phyloP scores from a whole-genome alignment of 2,329 filamentous ascomycete species.

The Fonsecaea erecta region DNA sequence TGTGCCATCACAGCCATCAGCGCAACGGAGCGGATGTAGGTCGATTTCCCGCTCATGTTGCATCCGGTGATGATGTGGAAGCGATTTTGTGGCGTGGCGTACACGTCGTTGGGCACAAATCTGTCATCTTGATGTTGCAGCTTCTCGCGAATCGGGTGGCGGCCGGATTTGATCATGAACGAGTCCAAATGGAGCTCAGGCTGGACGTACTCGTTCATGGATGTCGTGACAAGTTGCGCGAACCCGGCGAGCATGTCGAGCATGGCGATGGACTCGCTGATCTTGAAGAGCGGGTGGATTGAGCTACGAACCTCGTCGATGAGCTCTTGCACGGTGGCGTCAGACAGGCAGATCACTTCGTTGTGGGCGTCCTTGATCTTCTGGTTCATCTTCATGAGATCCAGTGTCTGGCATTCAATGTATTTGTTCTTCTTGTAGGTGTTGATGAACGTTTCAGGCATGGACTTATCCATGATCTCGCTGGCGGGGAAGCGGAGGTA shows the following conservation, averaged over 20 bases:
- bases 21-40: conserved; percentile 85
- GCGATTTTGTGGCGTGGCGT: conserved; percentile 75
- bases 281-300: conserved; percentile 75
- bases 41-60: conserved; percentile 98
- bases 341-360: conserved; percentile 82
- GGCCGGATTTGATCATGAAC: conserved; percentile 72
- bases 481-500: conserved; percentile 69
- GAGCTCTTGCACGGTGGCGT: conserved; percentile 73
- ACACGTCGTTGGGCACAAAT: conserved; percentile 89
- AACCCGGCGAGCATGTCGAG: conserved; percentile 85
- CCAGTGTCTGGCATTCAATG: conserved; percentile 85
- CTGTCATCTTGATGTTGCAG: conserved; percentile 62
- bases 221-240: conserved; percentile 69
- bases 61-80: conserved; percentile 95
- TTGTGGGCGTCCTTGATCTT: conserved; percentile 80
- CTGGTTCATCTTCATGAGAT: conserved; percentile 78
- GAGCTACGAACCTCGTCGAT: conserved; percentile 72
- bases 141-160: conserved; percentile 80
- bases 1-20: conserved; percentile 92
- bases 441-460: conserved; percentile 79
- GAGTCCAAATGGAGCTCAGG: conserved; percentile 68
- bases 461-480: conserved; percentile 61
- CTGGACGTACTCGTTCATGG: conserved; percentile 61
- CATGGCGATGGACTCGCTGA: conserved; percentile 84
- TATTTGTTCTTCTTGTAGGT: conserved; percentile 70